These are phyloP conservation scores for Xylariales sp. DNA, from an alignment of 2,329 filamentous ascomycete genomes.

Conservation along the genomic window DNA sequence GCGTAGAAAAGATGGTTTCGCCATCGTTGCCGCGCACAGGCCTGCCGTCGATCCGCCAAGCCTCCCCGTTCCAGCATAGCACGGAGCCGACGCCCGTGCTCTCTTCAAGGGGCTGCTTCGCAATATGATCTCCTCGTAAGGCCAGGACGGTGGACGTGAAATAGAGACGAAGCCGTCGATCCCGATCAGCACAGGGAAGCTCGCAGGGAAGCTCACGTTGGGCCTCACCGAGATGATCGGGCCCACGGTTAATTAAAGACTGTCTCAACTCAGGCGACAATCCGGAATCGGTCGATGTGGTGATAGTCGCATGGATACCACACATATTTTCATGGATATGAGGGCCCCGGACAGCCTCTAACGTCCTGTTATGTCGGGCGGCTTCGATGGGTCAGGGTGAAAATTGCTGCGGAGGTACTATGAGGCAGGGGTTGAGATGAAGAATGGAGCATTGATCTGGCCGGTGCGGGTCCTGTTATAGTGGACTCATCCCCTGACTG, in stretches of 20 bases:
- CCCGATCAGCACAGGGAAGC: conserved; percentile 40
- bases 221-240: conserved; percentile 66
- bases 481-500: background rate
- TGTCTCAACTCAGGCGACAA: conserved; percentile 55
- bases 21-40: conserved; percentile 82
- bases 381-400: background rate
- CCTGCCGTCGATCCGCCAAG: conserved; percentile 77
- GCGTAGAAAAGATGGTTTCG: conserved; percentile 70
- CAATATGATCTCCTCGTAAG: conserved; percentile 79
- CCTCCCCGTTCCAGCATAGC: conserved; percentile 98
- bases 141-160: conserved; percentile 91
- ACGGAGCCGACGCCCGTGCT: conserved; percentile 64
- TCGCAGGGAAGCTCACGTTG: conserved; percentile 45
- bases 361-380: background rate
- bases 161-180: conserved; percentile 51
- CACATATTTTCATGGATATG: conserved; percentile 60
- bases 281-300: conserved; percentile 48
- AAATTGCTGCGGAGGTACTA: background rate
- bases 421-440: background rate
- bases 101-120: conserved; percentile 78
- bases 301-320: conserved; percentile 68
- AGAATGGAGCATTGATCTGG: background rate
- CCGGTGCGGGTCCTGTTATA: background rate
- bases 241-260: conserved; percentile 67
- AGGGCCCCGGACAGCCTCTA: background rate